Conservation (phyloP, 2,329 filamentous ascomycete species). For the Ascochyta pisi region DNA sequence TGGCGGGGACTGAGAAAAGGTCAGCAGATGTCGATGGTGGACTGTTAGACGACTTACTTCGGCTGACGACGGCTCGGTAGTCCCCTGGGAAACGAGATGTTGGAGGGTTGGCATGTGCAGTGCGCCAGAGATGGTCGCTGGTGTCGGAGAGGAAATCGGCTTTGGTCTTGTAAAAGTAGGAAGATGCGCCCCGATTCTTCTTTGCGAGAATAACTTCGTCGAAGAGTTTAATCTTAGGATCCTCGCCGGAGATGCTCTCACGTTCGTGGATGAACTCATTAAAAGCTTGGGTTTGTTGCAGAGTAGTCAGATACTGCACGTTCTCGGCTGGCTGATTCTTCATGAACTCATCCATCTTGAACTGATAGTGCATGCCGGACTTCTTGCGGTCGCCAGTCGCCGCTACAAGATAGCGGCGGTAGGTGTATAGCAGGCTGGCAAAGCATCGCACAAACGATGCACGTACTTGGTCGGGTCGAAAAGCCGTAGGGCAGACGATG, state of each 20-base stretch:
- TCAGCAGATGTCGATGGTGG: conserved; percentile 58
- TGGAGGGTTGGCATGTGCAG: conserved; percentile 64
- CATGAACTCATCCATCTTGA: conserved; percentile 72
- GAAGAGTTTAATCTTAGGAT: conserved; percentile 75
- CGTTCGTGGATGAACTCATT: conserved; percentile 87
- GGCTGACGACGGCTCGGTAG: conserved; percentile 58
- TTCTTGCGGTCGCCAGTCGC: conserved; percentile 68
- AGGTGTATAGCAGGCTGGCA: conserved; percentile 72
- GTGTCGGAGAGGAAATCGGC: conserved; percentile 72
- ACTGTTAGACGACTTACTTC: conserved; percentile 60
- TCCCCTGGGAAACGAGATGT: conserved; percentile 62
- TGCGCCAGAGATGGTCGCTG: conserved; percentile 80
- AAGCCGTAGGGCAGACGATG: conserved; percentile 71
- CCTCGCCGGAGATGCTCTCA: conserved; percentile 68
- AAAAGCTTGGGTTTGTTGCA: conserved; percentile 73
- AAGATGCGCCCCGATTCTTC: conserved; percentile 70
- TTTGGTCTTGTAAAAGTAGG: conserved; percentile 67
- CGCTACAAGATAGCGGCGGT: conserved; percentile 67
- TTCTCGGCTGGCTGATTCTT: conserved; percentile 70
- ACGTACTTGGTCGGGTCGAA: conserved; percentile 70
- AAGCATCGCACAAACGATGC: conserved; percentile 74
- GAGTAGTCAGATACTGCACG: conserved; percentile 66
- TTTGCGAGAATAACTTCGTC: conserved; percentile 86
- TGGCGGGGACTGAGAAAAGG: conserved; percentile 74
- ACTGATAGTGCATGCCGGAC: conserved; percentile 66